phyloP scores from a whole-genome alignment of 2,329 filamentous ascomycete genomes.

The Diplocarpon rosae region DNA sequence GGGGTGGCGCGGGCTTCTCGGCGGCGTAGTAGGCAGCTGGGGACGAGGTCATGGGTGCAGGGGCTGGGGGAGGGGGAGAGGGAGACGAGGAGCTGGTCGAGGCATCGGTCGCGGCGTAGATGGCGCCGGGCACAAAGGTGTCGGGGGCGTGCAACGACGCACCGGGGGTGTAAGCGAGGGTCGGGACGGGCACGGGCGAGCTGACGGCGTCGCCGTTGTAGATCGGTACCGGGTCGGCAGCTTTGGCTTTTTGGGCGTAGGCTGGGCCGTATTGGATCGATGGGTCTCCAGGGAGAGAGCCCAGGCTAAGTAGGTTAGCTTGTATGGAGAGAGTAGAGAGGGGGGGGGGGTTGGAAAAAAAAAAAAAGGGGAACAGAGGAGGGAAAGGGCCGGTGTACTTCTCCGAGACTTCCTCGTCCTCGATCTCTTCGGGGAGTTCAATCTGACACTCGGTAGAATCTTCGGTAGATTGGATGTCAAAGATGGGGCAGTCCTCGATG shows the following conservation, averaged over 20 bases:
- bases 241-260: slow-evolving; percentile 25
- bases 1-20: neutral
- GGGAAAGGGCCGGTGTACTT: neutral
- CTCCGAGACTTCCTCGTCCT: slow-evolving; percentile 48
- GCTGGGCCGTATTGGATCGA: slow-evolving; percentile 35
- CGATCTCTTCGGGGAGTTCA: slow-evolving; percentile 44
- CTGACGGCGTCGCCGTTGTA: slow-evolving; percentile 6
- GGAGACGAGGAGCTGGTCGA: slow-evolving; percentile 10
- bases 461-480: slow-evolving; percentile 52
- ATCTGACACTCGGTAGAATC: slow-evolving; percentile 51
- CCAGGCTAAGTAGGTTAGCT: slow-evolving; percentile 23
- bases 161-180: slow-evolving; percentile 23
- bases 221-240: slow-evolving; percentile 7
- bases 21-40: neutral
- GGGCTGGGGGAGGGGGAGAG: slow-evolving; percentile 7
- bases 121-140: slow-evolving; percentile 23
- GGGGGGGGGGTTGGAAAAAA: neutral
- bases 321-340: neutral
- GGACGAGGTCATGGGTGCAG: neutral
- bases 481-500: slow-evolving; percentile 65
- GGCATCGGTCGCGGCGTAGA: slow-evolving; percentile 19
- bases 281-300: slow-evolving; percentile 55
- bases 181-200: slow-evolving; percentile 16
- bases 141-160: slow-evolving; percentile 13
- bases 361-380: too few relatives aligned